Evolutionary conservation across 2,329 filamentous ascomycete species (phyloP), one percentile per base, ranked within the genome.

Genomic region (Ascochyta fabae): DNA sequence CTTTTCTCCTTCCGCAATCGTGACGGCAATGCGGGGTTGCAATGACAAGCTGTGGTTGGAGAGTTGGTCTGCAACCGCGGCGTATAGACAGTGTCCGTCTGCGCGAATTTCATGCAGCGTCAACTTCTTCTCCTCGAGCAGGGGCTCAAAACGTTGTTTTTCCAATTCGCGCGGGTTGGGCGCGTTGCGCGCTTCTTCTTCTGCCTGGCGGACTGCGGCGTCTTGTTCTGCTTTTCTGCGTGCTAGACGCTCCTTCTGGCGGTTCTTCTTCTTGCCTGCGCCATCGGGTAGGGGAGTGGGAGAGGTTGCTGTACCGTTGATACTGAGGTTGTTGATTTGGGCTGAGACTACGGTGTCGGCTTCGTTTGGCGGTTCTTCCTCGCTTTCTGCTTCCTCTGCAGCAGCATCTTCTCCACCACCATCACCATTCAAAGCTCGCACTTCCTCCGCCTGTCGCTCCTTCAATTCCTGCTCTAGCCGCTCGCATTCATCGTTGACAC

Each of bases 71-170:
- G 94, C 93, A 46, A 98, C 84, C 0, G 95, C 92, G 15, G 92
- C 90, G 77, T 98, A 99, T 15, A 99, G 80, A 72, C 95, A 99
- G 78, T 99, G 95, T 0, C 95, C 95, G 76, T 99, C 94, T 0
- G 95, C 92, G 35, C 84, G 84, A 53, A 99, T 92, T 55, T 91
- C 87, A 66, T 90, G 84, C 79, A 97, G 91, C 19, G 79, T 80
- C 15, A 98, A 82, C 0, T 81, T 81, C 53, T 88, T 79, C 40
- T 81, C 79, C 49, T 80, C 77, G 72, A 97, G 89, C 36, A 85
- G 84, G 26, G 80, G 79, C 53, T 84, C 80, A 87, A 99, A 93
- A 42, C 84, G 83, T 47, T 84, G 62, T 44, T 72, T 70, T 46
- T 78, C 76, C 6, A 69, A 61, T 42, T 76, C 71, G 31, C 74